Evolutionary conservation across 2,329 filamentous ascomycete genomes (phyloP).

Genomic region (Sarocladium brachiariae): DNA sequence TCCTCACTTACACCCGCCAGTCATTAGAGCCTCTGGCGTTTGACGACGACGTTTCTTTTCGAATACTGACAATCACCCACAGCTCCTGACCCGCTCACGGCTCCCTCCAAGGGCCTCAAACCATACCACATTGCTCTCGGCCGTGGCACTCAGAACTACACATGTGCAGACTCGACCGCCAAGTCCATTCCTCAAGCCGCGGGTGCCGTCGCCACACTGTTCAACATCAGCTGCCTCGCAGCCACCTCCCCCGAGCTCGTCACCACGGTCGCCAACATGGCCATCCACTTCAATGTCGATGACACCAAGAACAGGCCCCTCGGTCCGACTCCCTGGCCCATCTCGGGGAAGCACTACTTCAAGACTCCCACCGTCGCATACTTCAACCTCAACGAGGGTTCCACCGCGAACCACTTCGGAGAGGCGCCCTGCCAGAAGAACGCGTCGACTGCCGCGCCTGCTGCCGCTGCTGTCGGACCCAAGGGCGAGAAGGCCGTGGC

Average conservation of each 20-base stretch:
- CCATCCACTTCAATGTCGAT: slow-evolving; percentile 58
- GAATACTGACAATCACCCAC: too few species aligned
- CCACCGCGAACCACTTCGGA: slow-evolving; percentile 43
- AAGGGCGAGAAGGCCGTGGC: slow-evolving; percentile 62
- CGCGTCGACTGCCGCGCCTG: slow-evolving; percentile 55
- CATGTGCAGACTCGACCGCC: slow-evolving; percentile 58
- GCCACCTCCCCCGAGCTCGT: slow-evolving; percentile 62
- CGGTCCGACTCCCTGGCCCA: slow-evolving; percentile 52
- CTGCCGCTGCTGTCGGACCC: slow-evolving; percentile 50
- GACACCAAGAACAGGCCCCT: slow-evolving; percentile 26
- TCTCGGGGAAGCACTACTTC: slow-evolving; percentile 82
- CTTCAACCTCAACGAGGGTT: slow-evolving; percentile 63
- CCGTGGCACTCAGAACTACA: slow-evolving; percentile 91
- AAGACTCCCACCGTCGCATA: slow-evolving; percentile 60
- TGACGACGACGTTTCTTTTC: too few species aligned
- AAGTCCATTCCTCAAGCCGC: slow-evolving; percentile 54
- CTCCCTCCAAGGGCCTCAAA: slow-evolving; percentile 50
- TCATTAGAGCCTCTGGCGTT: too few species aligned
- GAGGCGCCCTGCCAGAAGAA: slow-evolving; percentile 58
- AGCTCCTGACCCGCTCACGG: slow-evolving; percentile 54
- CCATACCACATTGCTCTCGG: slow-evolving; percentile 79
- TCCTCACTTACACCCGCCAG: too few species aligned
- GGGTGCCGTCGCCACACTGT: slow-evolving; percentile 78
- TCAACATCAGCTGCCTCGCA: slow-evolving; percentile 78
- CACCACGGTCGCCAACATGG: slow-evolving; percentile 55